Conservation (phyloP, 208 protist genomes). For the Trichomonas gallinae region DNA sequence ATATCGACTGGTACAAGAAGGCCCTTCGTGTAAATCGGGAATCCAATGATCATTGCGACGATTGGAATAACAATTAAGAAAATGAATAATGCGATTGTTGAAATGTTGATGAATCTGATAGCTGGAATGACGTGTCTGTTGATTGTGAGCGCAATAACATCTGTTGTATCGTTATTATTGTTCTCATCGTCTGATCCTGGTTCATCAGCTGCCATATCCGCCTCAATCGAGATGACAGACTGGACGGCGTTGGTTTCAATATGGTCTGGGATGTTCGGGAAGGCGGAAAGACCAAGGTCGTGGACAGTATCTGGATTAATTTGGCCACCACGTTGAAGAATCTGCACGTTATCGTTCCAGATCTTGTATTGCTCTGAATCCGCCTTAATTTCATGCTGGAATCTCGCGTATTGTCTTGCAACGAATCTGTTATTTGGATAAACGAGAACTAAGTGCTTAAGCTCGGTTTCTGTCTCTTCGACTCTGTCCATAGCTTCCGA, state of each 20-base stretch:
- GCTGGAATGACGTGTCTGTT: background rate
- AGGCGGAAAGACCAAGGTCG: background rate
- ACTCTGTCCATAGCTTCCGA: background rate
- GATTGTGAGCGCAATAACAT: background rate
- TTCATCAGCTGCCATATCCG: background rate
- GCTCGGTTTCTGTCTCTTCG: background rate
- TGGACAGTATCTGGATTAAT: background rate
- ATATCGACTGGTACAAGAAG: background rate
- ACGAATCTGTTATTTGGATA: slow-evolving; percentile 16
- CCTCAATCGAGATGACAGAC: background rate
- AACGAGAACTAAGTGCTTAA: background rate
- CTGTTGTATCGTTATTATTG: background rate
- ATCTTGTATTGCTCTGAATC: background rate
- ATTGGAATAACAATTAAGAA: background rate
- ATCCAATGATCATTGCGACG: background rate
- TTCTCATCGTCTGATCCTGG: background rate
- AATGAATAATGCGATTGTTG: background rate
- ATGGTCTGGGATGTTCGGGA: background rate
- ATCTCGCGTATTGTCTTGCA: background rate
- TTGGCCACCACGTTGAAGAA: background rate
- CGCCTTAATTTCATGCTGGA: background rate
- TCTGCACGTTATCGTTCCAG: background rate
- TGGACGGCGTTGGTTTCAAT: background rate
- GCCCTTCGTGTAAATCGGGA: background rate
- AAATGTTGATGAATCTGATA: background rate